A percentile compares a stretch with the other conserved stretches of the same genome.
Evolutionary conservation across 371 early-diverging fungal genomes (phyloP).

Genomic region (Rhizopus sp.): DNA sequence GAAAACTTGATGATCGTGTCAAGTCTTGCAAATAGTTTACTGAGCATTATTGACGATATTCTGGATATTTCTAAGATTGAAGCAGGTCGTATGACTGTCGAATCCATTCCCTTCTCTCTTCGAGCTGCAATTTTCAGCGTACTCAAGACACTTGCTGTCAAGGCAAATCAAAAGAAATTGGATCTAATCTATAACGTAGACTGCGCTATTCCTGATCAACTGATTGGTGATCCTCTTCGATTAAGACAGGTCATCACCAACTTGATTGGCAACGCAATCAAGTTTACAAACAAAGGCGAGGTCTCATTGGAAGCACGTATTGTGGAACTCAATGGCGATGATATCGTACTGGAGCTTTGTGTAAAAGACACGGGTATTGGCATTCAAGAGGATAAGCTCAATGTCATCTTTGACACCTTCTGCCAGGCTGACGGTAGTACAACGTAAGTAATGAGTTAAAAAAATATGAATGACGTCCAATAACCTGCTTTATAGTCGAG

Average conservation of each 20-base stretch:
- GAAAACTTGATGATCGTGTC: conserved; percentile 76
- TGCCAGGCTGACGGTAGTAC: conserved; percentile 82
- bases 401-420: conserved; percentile 80
- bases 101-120: conserved; percentile 69
- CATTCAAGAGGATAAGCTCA: conserved; percentile 73
- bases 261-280: conserved; percentile 86
- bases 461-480: neutral
- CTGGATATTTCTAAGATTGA: conserved; percentile 86
- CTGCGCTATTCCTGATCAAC: conserved; percentile 64
- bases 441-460: conserved; percentile 41
- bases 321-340: conserved; percentile 34
- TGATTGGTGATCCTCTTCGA: conserved; percentile 77
- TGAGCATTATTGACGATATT: conserved; percentile 80
- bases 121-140: conserved; percentile 68
- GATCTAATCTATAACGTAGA: conserved; percentile 66
- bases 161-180: conserved; percentile 69
- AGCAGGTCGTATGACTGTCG: conserved; percentile 75
- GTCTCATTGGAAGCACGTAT: conserved; percentile 55
- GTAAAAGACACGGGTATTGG: conserved; percentile 88
- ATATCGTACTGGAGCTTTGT: conserved; percentile 61
- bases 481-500: conserved; percentile 42
- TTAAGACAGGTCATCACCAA: conserved; percentile 82
- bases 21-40: conserved; percentile 64
- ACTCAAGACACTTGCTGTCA: conserved; percentile 68
- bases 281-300: conserved; percentile 77